Evolutionary conservation across 495 filamentous ascomycete species (phyloP).

Genomic region (Rusavskia elegans): DNA sequence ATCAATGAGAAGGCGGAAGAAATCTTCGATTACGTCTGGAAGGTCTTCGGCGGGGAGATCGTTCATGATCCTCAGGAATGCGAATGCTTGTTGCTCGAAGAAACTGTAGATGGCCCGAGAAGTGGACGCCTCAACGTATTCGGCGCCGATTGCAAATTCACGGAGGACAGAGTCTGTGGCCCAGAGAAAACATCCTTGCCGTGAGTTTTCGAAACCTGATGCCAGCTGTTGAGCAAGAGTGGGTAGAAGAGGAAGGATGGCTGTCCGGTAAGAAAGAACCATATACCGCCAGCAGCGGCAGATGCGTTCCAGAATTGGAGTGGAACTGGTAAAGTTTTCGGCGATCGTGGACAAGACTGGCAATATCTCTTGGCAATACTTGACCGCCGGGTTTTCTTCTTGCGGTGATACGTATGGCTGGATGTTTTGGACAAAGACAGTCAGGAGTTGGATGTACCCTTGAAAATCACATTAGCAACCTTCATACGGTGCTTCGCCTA

Average conservation of each 20-base stretch:
- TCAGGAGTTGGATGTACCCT: slow-evolving; percentile 85
- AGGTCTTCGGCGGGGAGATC: slow-evolving; percentile 73
- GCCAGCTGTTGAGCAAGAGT: slow-evolving; percentile 76
- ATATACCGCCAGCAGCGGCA: slow-evolving; percentile 92
- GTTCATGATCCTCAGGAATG: slow-evolving; percentile 77
- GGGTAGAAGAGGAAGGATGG: slow-evolving; percentile 71
- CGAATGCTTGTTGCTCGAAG: slow-evolving; percentile 79
- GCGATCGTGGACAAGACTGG: slow-evolving; percentile 70
- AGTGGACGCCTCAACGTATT: slow-evolving; percentile 68
- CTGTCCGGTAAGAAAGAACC: slow-evolving; percentile 86
- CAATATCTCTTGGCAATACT: slow-evolving; percentile 89
- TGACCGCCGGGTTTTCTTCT: slow-evolving; percentile 76
- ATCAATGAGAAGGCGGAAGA: slow-evolving; percentile 83
- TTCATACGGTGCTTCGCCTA: slow-evolving; percentile 2
- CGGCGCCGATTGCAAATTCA: slow-evolving; percentile 81
- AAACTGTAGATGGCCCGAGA: slow-evolving; percentile 83
- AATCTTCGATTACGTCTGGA: slow-evolving; percentile 95
- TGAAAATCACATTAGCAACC: no score
- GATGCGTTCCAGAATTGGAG: slow-evolving; percentile 82
- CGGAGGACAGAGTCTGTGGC: slow-evolving; percentile 86
- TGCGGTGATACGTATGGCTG: slow-evolving; percentile 57
- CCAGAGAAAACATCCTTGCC: slow-evolving; percentile 95
- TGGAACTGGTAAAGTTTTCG: slow-evolving; percentile 66
- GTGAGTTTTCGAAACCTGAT: slow-evolving; percentile 65
- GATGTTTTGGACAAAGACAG: slow-evolving; percentile 71